Percentiles rank a stretch among this genome's conserved stretches.
These are phyloP conservation scores for Penicillium cinerascens DNA, from an alignment of 495 filamentous ascomycete species.

Conservation along the genomic window DNA sequence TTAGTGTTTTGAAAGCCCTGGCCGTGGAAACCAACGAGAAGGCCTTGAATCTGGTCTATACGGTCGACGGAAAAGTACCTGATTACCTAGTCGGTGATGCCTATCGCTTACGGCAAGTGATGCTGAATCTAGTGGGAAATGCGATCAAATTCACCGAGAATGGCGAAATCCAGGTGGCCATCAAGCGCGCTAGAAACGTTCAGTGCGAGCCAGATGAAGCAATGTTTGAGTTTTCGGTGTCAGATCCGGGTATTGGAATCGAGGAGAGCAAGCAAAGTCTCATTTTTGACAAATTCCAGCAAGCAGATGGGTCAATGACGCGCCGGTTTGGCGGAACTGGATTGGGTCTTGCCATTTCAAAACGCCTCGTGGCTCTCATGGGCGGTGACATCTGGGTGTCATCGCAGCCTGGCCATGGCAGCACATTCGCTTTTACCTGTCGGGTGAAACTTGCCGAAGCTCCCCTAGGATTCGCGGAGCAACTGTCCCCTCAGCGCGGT, in stretches of 20 bases:
- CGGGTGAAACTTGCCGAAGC: slow-evolving; percentile 69
- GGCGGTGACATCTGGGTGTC: slow-evolving; percentile 83
- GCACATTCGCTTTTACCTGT: slow-evolving; percentile 84
- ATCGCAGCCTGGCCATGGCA: slow-evolving; percentile 77
- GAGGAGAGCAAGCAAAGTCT: slow-evolving; percentile 65
- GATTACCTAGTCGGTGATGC: slow-evolving; percentile 62
- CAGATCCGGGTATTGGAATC: slow-evolving; percentile 82
- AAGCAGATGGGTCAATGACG: slow-evolving; percentile 92
- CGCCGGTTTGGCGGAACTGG: slow-evolving; percentile 76
- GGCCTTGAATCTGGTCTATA: slow-evolving; percentile 50
- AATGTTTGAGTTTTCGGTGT: slow-evolving; percentile 52
- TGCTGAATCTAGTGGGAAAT: slow-evolving; percentile 78
- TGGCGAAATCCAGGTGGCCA: slow-evolving; percentile 58
- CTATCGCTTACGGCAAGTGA: slow-evolving; percentile 71
- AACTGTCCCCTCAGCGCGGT: slow-evolving; percentile 72
- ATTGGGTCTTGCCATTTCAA: slow-evolving; percentile 72
- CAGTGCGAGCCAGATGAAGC: slow-evolving; percentile 45
- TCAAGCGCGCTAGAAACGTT: slow-evolving; percentile 51
- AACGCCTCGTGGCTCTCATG: slow-evolving; percentile 75
- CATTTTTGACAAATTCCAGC: slow-evolving; percentile 79
- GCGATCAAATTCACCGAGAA: slow-evolving; percentile 79
- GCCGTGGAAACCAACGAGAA: slow-evolving; percentile 88
- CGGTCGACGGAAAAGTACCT: slow-evolving; percentile 47
- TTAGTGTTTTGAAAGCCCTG: slow-evolving; percentile 58
- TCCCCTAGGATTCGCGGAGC: slow-evolving; percentile 67